Conservation (phyloP, 495 filamentous ascomycete species). For the Daldinia loculata region DNA sequence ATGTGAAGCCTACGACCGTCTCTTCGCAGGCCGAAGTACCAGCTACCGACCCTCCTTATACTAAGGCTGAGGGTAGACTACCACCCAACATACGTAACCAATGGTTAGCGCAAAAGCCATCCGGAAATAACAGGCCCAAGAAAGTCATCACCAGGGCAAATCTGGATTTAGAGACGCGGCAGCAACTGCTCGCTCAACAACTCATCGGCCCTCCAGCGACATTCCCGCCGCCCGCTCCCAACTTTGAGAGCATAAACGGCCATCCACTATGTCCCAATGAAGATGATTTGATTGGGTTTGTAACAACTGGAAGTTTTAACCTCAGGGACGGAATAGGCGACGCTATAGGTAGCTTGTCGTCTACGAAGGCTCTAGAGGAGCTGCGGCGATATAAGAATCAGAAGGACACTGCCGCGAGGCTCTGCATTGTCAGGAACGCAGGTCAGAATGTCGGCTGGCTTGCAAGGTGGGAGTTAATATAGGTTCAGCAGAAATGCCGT, state of each 20-base stretch:
- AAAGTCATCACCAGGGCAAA: slow-evolving; percentile 22
- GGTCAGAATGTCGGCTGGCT: slow-evolving; percentile 81
- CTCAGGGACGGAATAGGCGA: slow-evolving; percentile 78
- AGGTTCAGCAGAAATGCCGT: background rate
- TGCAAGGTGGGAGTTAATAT: slow-evolving; percentile 80
- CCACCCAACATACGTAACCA: slow-evolving; percentile 53
- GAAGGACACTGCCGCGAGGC: slow-evolving; percentile 50
- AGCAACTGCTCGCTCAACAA: slow-evolving; percentile 61
- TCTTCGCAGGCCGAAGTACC: slow-evolving; percentile 54
- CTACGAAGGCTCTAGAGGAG: slow-evolving; percentile 63
- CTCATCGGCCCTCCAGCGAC: slow-evolving; percentile 52
- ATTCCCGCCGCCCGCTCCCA: slow-evolving; percentile 38
- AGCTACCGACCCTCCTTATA: slow-evolving; percentile 42
- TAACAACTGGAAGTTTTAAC: slow-evolving; percentile 86
- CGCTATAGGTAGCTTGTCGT: slow-evolving; percentile 75
- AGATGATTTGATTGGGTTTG: slow-evolving; percentile 87
- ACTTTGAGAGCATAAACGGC: slow-evolving; percentile 52
- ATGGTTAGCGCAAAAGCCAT: slow-evolving; percentile 53
- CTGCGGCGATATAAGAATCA: slow-evolving; percentile 45
- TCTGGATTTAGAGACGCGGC: slow-evolving; percentile 52
- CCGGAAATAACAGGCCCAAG: slow-evolving; percentile 30
- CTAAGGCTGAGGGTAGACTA: slow-evolving; percentile 25
- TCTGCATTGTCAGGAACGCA: slow-evolving; percentile 83
- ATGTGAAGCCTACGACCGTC: slow-evolving; percentile 7
- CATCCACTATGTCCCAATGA: slow-evolving; percentile 75